phyloP scores from a whole-genome alignment of 768 basidiomycete species.

The Symmetrospora coprosmae region DNA sequence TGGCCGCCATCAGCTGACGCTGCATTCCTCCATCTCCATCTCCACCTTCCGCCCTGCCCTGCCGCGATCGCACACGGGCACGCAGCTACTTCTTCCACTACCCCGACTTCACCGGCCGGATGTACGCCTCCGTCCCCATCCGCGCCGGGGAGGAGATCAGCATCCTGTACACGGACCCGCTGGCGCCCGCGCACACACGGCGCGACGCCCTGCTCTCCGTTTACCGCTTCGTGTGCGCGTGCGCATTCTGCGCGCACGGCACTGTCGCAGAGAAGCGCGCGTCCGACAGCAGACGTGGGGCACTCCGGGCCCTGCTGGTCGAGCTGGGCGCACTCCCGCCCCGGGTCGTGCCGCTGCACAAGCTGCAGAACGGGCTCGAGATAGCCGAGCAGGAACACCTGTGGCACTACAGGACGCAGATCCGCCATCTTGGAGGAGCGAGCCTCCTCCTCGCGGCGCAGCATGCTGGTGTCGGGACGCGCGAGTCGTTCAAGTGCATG shows the following conservation, averaged over 20 bases:
- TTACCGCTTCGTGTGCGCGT: constrained; percentile 10
- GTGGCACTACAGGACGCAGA: background rate
- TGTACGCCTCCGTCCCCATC: background rate
- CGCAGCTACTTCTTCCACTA: constrained; percentile 18
- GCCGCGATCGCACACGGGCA: too few relatives aligned
- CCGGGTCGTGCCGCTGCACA: background rate
- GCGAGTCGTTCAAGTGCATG: too few relatives aligned
- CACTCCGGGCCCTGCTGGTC: background rate
- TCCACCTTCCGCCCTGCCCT: background rate
- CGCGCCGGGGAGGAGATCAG: constrained; percentile 12
- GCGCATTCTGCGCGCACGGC: background rate
- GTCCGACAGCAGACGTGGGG: background rate
- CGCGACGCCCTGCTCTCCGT: background rate
- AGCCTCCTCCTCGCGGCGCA: background rate
- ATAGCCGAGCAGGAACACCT: background rate
- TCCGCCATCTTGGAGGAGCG: background rate
- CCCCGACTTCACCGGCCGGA: background rate
- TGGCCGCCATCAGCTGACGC: too few relatives aligned
- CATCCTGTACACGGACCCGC: constrained; percentile 2
- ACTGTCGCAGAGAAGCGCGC: background rate
- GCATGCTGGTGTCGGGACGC: background rate
- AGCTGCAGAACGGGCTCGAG: background rate
- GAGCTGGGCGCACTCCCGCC: background rate
- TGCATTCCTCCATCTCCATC: too few relatives aligned
- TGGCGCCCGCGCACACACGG: background rate